Base-by-base conservation (phyloP, 176 grass and related monocot genomes). In the Miscanthus lutarioriparius region DNA sequence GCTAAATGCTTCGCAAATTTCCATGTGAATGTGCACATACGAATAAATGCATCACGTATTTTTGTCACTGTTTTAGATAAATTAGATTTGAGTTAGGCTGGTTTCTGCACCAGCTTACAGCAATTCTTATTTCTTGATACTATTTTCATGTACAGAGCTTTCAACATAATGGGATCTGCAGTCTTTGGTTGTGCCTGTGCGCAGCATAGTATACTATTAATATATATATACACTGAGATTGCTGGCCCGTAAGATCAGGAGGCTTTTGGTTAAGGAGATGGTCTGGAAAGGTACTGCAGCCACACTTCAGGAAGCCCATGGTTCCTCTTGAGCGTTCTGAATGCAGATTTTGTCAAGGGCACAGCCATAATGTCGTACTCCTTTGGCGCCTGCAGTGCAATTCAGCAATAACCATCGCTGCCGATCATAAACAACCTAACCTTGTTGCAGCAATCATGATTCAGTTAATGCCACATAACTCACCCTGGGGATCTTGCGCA, bases 341-440 rank as follows among this genome's bases (percentile, higher is more conserved):
- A 90, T 22, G 75, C 88, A 17, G 77, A 66, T 81, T 88, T 89
- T 53, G 93, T 92, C 81, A 94, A 85, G 2, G 96, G 91, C 45
- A 98, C 94, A 17, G 91, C 89, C 15, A 98, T 70, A 28, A 98
- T 89, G 74, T 98, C 91, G n/a, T 80, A 92, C 11, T 98, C 96
- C 83, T 95, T 93, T 0, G 96, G 92, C 7, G 68, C 86, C 96
- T 98, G 89, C 71, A 80, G 67, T 67, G 70, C 47, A 56, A 49
- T 87, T 79, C 67, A 83, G 26, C 10, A 14, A 82, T 20, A 28
- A 86, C 37, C 8, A 49, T 72, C 40, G 44, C 27, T 72, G 7
- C 58, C 1, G 9, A 26, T 35, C 83, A 36, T 5, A 74, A 22
- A 12, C 23, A 58, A n/a, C 53, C 20, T 58, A 58, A 22, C 54